Evolutionary conservation across 768 basidiomycete species (phyloP), one percentile per base, ranked within the genome.

Genomic region (Trichaptum fuscoviolaceum): DNA sequence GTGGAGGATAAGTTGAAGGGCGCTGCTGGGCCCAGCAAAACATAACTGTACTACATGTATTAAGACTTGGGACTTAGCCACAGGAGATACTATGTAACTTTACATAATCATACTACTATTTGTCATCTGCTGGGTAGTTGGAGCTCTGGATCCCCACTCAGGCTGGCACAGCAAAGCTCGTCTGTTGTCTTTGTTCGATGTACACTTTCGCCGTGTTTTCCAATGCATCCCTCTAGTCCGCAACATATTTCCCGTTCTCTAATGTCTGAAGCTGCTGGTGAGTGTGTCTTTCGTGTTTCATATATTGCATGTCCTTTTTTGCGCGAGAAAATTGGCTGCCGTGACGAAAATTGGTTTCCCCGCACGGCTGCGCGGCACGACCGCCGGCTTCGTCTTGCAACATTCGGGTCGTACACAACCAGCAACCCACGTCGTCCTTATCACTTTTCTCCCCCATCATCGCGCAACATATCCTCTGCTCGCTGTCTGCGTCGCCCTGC

Each of bases 1-100:
- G 88, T 95, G 7, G 78, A 80, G 18, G 92, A 95, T 62, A 87
- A 85, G 72, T 78, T 95, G 68, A 93, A 90, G 74, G 85, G 78
- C 35, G 72, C 77, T 0, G 73, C 25, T 23, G 30, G 59, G 23
- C 42, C 42, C 3, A 20, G 42, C 42, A 52, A 52, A 30, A 30
- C 30, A 30, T 30, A 30, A 30, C 30, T 30, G 42, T 52, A 12
- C 3, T n/a, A n/a, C n/a, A n/a, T n/a, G n/a, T n/a, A n/a, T n/a
- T n/a, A n/a, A 52, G 20, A 2, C 2, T 52, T 52, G 10, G 42
- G 42, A 52, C 42, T 52, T 52, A 12, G 42, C 10, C 42, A 12
- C 10, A 52, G 42, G 42, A 52, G 12, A 20, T 52, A n/a, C n/a
- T n/a, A 12, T 52, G 42, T 52, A 20, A 6, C 8, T 30, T 52